Base-by-base conservation (phyloP, 306 rosid species). In the Gastrolobium bilobum region DNA sequence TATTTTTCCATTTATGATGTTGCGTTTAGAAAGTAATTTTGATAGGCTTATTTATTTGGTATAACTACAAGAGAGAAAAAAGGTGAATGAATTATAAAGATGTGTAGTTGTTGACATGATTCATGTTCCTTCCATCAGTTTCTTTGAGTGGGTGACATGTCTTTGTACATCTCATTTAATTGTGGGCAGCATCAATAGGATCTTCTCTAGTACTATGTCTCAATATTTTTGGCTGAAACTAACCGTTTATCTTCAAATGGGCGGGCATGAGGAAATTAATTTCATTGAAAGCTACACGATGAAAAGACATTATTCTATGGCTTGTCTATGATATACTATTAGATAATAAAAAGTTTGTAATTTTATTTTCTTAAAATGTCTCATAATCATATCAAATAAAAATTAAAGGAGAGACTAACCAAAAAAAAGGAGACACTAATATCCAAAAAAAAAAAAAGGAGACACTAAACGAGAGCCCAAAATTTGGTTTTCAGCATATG, bases 71-170 rank as follows among this genome's bases (percentile, higher is more conserved):
- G 31, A 53, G 67, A 76, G 15, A 20, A 50, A 52, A 52, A 72
- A 40, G 14, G 4, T 8, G 11, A 38, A 5, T 44, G 43, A 34
- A 44, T 15, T 61, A 67, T 26, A 8, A 39, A 50, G 31, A 57
- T 66, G 46, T 31, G 34, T 13, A 39, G 43, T 31, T 11, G 15
- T 33, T 68, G 14, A 57, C 61, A 58, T 60, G 34, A 67, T 53
- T 67, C 44, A 30, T 52, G 54, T 44, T 64, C 73, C 29, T 65
- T 64, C 44, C 46, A 71, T 64, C 26, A 34, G 50, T 52, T 75
- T 61, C 30, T 62, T 50, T 50, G 4, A 20, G 48, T 60, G 71
- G 51, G 52, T 51, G 10, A 8, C 46, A 60, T 62, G 6, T 76
- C 61, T 50, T 38, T 39, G 4, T 62, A 7, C 10, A 2, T 62